phyloP scores from a whole-genome alignment of 257 asterid species.

The Solanum rostratum region DNA sequence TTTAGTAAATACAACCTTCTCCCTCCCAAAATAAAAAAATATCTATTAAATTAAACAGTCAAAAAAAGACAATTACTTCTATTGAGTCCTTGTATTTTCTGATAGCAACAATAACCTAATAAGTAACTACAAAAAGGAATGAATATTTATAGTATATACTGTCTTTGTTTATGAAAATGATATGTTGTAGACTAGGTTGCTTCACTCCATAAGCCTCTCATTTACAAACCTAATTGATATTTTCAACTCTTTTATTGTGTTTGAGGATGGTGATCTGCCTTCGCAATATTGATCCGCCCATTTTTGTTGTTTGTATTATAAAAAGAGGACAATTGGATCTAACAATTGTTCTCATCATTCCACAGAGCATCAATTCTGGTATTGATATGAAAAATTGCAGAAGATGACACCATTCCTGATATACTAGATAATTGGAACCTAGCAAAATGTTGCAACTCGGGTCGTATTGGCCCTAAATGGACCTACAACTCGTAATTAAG shows the following conservation, averaged over 20 bases:
- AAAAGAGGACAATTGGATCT: background rate
- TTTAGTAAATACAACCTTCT: too few relatives aligned
- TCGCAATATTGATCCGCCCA: too few relatives aligned
- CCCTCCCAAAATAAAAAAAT: background rate
- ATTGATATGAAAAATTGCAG: background rate
- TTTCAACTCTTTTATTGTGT: background rate
- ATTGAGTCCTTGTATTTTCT: background rate
- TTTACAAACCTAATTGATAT: background rate
- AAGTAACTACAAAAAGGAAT: background rate
- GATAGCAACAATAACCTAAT: background rate
- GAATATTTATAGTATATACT: background rate
- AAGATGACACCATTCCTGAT: background rate
- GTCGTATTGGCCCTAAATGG: background rate
- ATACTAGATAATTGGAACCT: background rate
- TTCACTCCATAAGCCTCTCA: background rate
- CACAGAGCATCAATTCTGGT: background rate
- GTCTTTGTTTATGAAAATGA: background rate
- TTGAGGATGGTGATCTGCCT: background rate
- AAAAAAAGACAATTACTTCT: too few relatives aligned
- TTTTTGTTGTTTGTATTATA: background rate
- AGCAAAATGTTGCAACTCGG: background rate
- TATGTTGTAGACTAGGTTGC: background rate
- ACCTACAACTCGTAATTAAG: background rate
- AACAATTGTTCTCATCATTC: background rate
- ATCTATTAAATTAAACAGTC: background rate